phyloP scores from a whole-genome alignment of 2,329 filamentous ascomycete genomes.

The Penicillium sp. region DNA sequence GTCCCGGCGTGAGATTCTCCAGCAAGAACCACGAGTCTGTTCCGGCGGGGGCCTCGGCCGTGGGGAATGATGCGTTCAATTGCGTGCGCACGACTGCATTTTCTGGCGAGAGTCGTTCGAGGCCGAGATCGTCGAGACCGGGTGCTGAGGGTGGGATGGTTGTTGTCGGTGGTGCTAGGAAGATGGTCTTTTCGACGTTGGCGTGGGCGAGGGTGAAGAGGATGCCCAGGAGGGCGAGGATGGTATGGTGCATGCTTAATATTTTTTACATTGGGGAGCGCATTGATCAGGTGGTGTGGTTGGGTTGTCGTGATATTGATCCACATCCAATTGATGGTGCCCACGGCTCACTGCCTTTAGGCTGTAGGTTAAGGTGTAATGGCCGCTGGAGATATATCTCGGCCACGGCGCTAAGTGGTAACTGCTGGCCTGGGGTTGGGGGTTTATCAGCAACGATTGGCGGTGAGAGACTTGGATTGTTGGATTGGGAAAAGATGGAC shows the following conservation, averaged over 20 bases:
- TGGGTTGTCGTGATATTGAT: too few species aligned
- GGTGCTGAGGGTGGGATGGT: conserved; percentile 59
- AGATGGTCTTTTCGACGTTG: conserved; percentile 92
- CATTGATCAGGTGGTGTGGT: too few species aligned
- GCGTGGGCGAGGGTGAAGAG: conserved; percentile 45
- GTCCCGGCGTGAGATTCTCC: conserved; percentile 66
- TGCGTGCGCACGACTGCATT: conserved; percentile 61
- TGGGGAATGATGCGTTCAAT: conserved; percentile 70
- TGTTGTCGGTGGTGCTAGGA: conserved; percentile 67
- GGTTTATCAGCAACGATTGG: too few species aligned
- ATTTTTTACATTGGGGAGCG: background rate
- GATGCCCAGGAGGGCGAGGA: conserved; percentile 10
- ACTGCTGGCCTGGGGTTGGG: too few species aligned
- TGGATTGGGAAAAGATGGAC: background rate
- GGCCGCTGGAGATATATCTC: conserved; percentile 11
- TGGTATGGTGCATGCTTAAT: background rate
- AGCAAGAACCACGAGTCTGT: conserved; percentile 78
- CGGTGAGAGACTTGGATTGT: conserved; percentile 3
- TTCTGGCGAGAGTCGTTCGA: conserved; percentile 65
- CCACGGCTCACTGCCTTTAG: too few species aligned
- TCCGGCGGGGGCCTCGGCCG: conserved; percentile 55
- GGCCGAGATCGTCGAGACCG: conserved; percentile 61
- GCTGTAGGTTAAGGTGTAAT: background rate
- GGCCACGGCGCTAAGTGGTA: background rate
- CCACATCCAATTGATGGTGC: too few species aligned